Base-by-base conservation (phyloP, 345 rosid genomes). In the Viola odorata region DNA sequence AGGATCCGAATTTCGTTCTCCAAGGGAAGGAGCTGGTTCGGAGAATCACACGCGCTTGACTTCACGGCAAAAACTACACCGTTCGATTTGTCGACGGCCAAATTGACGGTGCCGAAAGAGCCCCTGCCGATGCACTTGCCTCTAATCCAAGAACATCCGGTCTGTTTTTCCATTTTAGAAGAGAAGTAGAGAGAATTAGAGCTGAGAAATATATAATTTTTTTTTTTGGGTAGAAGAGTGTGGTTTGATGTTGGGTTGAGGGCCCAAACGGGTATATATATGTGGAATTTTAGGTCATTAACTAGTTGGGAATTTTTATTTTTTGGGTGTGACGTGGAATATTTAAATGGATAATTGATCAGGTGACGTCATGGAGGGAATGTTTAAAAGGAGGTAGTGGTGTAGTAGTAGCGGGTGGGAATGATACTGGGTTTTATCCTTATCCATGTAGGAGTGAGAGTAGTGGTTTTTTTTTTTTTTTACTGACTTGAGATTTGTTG, bases 61-160 rank as follows among this genome's bases (percentile, higher is more conserved):
- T 87, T 87, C 38, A 82, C 88, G 2, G 86, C 94, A 57, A 87
- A 87, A 4, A 77, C 74, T 41, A 57, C 57, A 23, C 88, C 86
- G 74, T 65, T 55, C 4, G 15, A 48, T 69, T n/a, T 66, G 58
- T 68, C 32, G 45, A 75, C 48, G 6, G 80, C 86, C 14, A 77
- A 65, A 70, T 61, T 64, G 16, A 87, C 94, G 5, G 81, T 48
- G 12, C 90, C 94, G n/a, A 76, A 87, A 37, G 85, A 79, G 14
- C 94, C 94, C 57, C 62, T 64, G 68, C 94, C 90, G 0, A 87
- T 37, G 65, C 75, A 78, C 70, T 67, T 23, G 42, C 90, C 86
- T 57, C 84, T 76, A 32, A 64, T 42, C 91, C 91, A 85, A 56
- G 78, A 82, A 67, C 41, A 69, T 68, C 59, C 57, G 9, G 11